Evolutionary conservation across 805 yeast species (phyloP), one percentile per base, ranked within the genome.

Genomic region (Lachancea meyersii): DNA sequence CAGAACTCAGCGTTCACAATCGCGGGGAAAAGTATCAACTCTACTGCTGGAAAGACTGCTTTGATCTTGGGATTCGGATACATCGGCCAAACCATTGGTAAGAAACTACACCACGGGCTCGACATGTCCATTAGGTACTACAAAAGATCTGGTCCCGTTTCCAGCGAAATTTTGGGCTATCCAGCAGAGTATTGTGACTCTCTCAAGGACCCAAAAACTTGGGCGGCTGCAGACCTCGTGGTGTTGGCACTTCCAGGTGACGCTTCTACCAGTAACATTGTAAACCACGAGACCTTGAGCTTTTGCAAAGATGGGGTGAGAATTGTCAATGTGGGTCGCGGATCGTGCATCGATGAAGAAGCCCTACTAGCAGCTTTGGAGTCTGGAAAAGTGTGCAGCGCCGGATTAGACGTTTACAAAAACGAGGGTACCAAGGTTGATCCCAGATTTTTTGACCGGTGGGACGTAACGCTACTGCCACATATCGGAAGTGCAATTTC

Each of bases 261-360:
- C 2, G 70, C 76, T 3, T 71, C 73, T 18, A 82, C 93, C 0
- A 51, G 64, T 9, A 71, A 79, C 53, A 57, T 83, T 47, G 62
- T 84, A 47, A 75, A 81, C 53, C 58, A 56, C 26, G 53, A 67
- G 0, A 57, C 80, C 0, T 67, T 85, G 18, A 59, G 62, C 7
- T 51, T 65, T 37, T 66, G 82, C 44, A 69, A 72, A 31, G 64
- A 67, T 31, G 81, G 84, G 1, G 71, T 80, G 5, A 68, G 85
- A 40, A 65, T 85, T 19, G 78, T 85, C 37, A 85, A 85, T 54
- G 78, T 85, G 32, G 94, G 94, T 1, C 68, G 95, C 46, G 95
- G 94, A 1, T 52, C 73, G 2, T 74, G 83, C 27, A 71, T 85
- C 46, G 78, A 83, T 50, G 87, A 80, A 51, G 68, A 73, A n/a